phyloP scores from a whole-genome alignment of 2,329 filamentous ascomycete species.

The Phaeosphaeriaceae sp. region DNA sequence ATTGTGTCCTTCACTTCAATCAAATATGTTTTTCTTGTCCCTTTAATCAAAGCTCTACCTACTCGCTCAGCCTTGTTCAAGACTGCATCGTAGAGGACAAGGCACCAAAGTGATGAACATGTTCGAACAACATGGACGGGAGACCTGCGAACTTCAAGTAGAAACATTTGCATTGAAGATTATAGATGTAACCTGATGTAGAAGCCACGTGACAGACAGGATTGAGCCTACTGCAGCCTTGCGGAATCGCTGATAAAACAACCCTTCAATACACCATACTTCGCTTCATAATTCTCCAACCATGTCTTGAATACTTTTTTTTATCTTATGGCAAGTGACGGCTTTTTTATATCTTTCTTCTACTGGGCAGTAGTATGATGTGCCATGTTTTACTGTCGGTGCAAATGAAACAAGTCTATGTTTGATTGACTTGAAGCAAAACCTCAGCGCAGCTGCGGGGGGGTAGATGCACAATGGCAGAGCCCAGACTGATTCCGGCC shows the following conservation, averaged over 20 bases:
- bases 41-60: no score
- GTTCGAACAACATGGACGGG: no score
- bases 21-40: no score
- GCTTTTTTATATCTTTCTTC: conserved; percentile 30
- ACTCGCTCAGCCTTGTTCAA: neutral
- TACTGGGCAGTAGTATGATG: conserved; percentile 13
- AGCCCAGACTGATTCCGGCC: conserved; percentile 39
- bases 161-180: conserved; percentile 16
- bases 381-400: neutral
- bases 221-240: neutral
- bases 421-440: neutral
- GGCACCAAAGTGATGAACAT: neutral
- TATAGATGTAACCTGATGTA: conserved; percentile 3
- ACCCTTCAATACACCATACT: conserved; percentile 2
- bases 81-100: neutral
- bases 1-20: no score
- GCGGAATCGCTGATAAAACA: neutral
- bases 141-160: neutral
- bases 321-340: conserved; percentile 14
- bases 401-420: neutral
- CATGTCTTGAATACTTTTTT: conserved; percentile 25
- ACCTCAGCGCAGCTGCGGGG: neutral
- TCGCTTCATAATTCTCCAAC: conserved; percentile 13
- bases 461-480: neutral
- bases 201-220: neutral